Evolutionary conservation across 352 stramenopile genomes (phyloP).

Genomic region (Pythium diclinum): DNA sequence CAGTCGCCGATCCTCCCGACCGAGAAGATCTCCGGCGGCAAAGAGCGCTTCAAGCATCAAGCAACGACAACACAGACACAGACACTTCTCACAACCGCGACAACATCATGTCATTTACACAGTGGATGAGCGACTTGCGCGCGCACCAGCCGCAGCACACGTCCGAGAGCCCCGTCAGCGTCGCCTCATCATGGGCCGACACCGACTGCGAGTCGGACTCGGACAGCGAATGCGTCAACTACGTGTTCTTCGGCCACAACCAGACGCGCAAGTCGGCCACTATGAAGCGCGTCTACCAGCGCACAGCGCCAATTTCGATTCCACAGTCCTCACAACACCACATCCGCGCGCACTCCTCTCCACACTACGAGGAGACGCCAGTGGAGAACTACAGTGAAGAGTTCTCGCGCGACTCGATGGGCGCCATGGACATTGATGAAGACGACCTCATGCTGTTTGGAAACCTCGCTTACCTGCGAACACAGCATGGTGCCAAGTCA

Average conservation of each 20-base stretch:
- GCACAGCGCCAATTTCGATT: constrained; percentile 60
- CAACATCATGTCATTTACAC: constrained; percentile 43
- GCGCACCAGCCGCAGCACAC: constrained; percentile 19
- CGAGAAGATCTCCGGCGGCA: not conserved
- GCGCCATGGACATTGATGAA: constrained; percentile 45
- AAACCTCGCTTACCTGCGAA: constrained; percentile 68
- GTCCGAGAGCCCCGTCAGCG: constrained; percentile 22
- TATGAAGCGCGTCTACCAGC: constrained; percentile 25
- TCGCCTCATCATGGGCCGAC: constrained; percentile 56
- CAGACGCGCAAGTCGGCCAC: constrained; percentile 17
- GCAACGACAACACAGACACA: constrained; percentile 17
- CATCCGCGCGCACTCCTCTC: constrained; percentile 19
- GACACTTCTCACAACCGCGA: constrained; percentile 2
- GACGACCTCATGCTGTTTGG: constrained; percentile 61
- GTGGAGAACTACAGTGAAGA: not conserved
- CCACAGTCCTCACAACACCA: constrained; percentile 24
- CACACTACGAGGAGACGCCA: constrained; percentile 19
- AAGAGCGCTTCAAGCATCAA: constrained; percentile 10
- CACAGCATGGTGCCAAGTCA: constrained; percentile 35
- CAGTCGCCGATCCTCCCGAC: not conserved
- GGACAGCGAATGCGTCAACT: constrained; percentile 29
- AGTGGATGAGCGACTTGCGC: constrained; percentile 48
- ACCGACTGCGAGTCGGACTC: constrained; percentile 53
- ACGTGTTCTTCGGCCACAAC: constrained; percentile 18
- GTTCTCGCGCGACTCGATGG: not conserved